Conservation (phyloP, 371 early-diverging fungal genomes). For the Lichtheimia ramosa region DNA sequence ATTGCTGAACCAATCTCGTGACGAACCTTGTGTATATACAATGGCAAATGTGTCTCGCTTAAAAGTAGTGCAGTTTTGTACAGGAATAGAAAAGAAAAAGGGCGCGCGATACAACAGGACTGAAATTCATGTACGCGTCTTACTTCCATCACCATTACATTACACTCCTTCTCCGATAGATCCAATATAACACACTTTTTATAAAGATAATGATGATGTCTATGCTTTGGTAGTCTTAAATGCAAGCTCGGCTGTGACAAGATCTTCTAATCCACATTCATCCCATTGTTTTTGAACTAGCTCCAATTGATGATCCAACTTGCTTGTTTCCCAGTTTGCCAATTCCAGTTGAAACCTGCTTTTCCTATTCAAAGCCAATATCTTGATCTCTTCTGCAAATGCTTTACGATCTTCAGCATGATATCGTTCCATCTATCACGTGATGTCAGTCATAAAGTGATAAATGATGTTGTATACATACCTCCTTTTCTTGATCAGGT, state of each 20-base stretch:
- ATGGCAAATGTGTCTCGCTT: no score
- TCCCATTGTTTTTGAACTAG: constrained; percentile 54
- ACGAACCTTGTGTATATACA: no score
- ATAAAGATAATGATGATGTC: no score
- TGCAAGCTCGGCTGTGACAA: constrained; percentile 23
- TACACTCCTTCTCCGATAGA: no score
- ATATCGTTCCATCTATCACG: constrained; percentile 36
- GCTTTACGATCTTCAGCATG: constrained; percentile 30
- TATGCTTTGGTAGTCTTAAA: neutral
- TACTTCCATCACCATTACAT: no score
- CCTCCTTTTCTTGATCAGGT: constrained; percentile 51
- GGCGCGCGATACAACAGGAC: no score
- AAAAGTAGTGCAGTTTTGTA: no score
- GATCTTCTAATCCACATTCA: constrained; percentile 43
- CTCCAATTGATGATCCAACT: constrained; percentile 52
- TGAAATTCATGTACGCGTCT: no score
- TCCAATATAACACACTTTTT: no score
- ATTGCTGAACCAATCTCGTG: no score
- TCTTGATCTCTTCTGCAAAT: constrained; percentile 43
- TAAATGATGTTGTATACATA: neutral
- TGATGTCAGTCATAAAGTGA: neutral
- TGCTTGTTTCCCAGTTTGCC: constrained; percentile 58
- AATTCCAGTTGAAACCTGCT: constrained; percentile 51
- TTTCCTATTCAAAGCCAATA: constrained; percentile 38
- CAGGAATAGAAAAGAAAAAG: no score